These are phyloP conservation scores for Pontederia paniculata DNA, from an alignment of 176 grass and related monocot species.

Conservation along the genomic window DNA sequence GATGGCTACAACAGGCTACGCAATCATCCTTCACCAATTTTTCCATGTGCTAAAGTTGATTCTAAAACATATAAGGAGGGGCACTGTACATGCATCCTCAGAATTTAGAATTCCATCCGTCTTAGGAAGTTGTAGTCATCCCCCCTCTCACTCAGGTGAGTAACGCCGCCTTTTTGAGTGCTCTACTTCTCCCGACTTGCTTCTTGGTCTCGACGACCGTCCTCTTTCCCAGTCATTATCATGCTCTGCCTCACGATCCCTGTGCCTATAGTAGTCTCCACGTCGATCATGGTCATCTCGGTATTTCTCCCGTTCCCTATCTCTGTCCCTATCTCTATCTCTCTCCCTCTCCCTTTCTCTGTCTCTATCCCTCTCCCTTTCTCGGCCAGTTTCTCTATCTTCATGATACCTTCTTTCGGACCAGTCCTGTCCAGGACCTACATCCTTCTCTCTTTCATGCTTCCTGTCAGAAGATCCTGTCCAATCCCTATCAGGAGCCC, in stretches of 20 bases:
- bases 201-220: slow-evolving; percentile 15
- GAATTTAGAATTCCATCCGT: too few relatives aligned
- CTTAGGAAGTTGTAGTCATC: not conserved
- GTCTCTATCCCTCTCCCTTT: not conserved
- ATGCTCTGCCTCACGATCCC: slow-evolving; percentile 20
- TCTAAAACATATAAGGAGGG: too few relatives aligned
- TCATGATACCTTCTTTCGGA: not conserved
- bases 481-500: not conserved
- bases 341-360: too few relatives aligned
- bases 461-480: not conserved
- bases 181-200: slow-evolving; percentile 30
- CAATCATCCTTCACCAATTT: too few relatives aligned
- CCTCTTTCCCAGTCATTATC: slow-evolving; percentile 24
- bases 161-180: slow-evolving; percentile 2
- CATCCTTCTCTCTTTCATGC: not conserved
- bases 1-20: too few relatives aligned
- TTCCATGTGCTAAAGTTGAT: too few relatives aligned
- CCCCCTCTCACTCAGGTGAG: not conserved
- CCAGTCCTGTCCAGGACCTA: not conserved
- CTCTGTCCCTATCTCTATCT: slow-evolving; percentile 28
- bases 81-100: too few relatives aligned
- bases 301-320: slow-evolving; percentile 16
- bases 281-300: slow-evolving; percentile 21
- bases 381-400: not conserved
- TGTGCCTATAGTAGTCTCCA: slow-evolving; percentile 15